Base-by-base conservation (phyloP, 768 basidiomycete species). In the Krasilnikovozyma curviuscula region DNA sequence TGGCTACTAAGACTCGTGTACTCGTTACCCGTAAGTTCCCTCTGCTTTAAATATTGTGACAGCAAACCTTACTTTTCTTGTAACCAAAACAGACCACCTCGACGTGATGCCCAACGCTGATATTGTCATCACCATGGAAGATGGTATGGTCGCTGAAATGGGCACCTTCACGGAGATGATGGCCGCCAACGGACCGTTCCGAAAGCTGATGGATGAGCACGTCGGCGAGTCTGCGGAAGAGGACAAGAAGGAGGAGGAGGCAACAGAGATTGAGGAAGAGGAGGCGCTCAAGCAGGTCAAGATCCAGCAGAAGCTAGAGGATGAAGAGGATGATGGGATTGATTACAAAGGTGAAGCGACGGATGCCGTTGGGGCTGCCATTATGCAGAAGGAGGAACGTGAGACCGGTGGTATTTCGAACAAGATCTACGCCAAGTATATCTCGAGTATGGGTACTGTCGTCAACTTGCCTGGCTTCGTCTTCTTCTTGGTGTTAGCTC, bases 191-290 rank as follows among this genome's bases (percentile, higher is more conserved):
- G 77, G 76, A 1, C 73, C 74, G 29, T 91, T 91, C 58, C 65
- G 81, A 18, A 71, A 70, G 48, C 79, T 91, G 54, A 69, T 86
- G 41, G 66, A 63, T 7, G 81, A 86, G 55, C 86, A 86, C 56
- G 83, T 82, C 5, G 43, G 45, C 10, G 68, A 72, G n/a, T 71
- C 73, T 40, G 77, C 79, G 46, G 70, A 75, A 28, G 68, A 73
- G 42, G 61, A 72, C 33, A 69, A 71, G 46, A 60, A 68, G 33
- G 62, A 69, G 46, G 40, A 56, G 19, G 70, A 70, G 48, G 8
- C 28, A 8, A 21, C 46, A 28, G 10, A 13, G 16, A 38, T 3
- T 7, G 25, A 7, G 19, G 8, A 25, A 16, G 46, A 28, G n/a
- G 12, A 5, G 23, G 35, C 35, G 3, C 34, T 28, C 21, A 46